Evolutionary conservation across 768 basidiomycete species (phyloP).

Genomic region (Psilocybe sp.): DNA sequence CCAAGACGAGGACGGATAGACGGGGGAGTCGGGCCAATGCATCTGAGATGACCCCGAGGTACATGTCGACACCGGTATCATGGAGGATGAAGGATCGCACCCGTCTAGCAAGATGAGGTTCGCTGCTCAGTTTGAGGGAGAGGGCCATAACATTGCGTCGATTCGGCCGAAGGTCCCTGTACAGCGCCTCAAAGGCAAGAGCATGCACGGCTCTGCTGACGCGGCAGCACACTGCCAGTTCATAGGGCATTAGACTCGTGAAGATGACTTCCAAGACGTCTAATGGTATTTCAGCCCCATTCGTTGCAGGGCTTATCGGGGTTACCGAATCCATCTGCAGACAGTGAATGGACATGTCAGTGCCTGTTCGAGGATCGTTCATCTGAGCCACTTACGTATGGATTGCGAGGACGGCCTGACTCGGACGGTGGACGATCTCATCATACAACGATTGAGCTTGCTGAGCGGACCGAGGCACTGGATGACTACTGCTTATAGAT

Average conservation of each 20-base stretch:
- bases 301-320: no score
- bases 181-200: conserved; percentile 19
- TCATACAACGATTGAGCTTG: no score
- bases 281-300: conserved; percentile 13
- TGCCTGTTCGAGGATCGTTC: no score
- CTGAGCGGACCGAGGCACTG: no score
- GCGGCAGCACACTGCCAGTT: conserved; percentile 18
- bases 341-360: no score
- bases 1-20: conserved; percentile 19
- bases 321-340: no score
- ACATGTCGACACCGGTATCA: conserved; percentile 16
- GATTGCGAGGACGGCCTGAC: no score
- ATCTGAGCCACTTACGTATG: no score
- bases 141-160: conserved; percentile 16
- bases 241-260: conserved; percentile 8
- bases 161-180: conserved; percentile 17
- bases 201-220: conserved; percentile 16
- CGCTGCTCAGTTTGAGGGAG: conserved; percentile 20
- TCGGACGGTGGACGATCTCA: no score
- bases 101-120: conserved; percentile 16
- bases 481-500: no score
- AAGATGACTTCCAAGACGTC: conserved; percentile 21
- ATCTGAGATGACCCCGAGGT: conserved; percentile 20
- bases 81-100: conserved; percentile 18
- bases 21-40: conserved; percentile 16